Conservation (phyloP, 306 rosid genomes). For the Prosopis cineraria region DNA sequence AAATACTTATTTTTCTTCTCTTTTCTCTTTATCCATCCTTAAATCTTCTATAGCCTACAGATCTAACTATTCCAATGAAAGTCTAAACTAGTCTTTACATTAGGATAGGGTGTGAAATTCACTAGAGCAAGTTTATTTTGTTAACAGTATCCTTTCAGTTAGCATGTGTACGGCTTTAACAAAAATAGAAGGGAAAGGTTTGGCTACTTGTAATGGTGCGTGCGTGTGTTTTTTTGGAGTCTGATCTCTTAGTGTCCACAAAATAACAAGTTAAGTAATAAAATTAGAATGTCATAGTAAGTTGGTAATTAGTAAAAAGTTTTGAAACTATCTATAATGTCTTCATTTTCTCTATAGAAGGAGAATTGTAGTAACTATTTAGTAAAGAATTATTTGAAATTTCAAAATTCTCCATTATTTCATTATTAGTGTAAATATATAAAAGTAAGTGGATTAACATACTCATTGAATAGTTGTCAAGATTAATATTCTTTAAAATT, state of each 20-base stretch:
- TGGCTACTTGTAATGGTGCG: background rate
- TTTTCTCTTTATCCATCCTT: constrained; percentile 20
- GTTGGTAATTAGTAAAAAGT: background rate
- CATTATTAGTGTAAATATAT: background rate
- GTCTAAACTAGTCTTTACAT: background rate
- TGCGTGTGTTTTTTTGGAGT: background rate
- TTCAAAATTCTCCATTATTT: background rate
- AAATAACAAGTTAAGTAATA: background rate
- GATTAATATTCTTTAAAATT: background rate
- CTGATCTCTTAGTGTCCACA: background rate
- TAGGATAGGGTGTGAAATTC: background rate
- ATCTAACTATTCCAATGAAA: background rate
- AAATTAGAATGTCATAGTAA: background rate
- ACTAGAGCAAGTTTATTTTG: background rate
- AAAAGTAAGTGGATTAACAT: background rate
- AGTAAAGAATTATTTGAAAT: background rate
- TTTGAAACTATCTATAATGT: background rate
- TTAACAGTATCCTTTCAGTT: background rate
- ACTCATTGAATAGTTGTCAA: background rate
- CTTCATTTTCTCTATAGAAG: background rate
- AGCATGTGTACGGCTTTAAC: background rate
- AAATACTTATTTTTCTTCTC: background rate
- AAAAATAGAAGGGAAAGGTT: background rate
- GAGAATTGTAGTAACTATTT: background rate
- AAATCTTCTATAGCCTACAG: background rate